Base-by-base conservation (phyloP, 2,329 filamentous ascomycete genomes). In the Fusarium mangiferae region DNA sequence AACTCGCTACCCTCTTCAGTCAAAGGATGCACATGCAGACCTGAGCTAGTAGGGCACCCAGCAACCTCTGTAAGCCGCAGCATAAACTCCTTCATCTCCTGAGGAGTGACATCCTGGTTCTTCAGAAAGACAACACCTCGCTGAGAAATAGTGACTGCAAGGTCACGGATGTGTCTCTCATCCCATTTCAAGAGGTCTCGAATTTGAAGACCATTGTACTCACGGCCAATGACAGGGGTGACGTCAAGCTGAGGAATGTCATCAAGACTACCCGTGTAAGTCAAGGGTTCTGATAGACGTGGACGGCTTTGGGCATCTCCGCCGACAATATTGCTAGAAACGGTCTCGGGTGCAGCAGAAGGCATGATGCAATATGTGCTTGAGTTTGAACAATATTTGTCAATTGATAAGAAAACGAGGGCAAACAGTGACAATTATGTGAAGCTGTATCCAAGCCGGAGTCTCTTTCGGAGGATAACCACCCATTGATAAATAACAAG, bases 11-110 rank as follows among this genome's bases (percentile, higher is more conserved):
- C 84, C 70, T 87, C 85, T 68, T 89, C 86, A 1, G 85, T 86
- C 33, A 90, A 75, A 11, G 88, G 88, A 71, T 90, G 88, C 13
- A 89, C 84, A 65, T 90, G 88, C 30, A 90, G 82, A 6, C 82
- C 81, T 3, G 87, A 89, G 6, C 84, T 84, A 41, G 81, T 75
- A 24, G 87, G 87, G 51, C 80, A 82, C 11, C 81, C 81, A 18
- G 77, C 75, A 7, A 78, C 73, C 17, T 78, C 76, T 44, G 80
- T 82, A 42, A 83, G 80, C 20, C 78, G 76, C 30, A 81, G 77
- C 75, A 82, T 82, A 42, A 83, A 81, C 12, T 82, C 78, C 72
- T 83, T 83, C 78, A 83, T 83, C 67, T 83, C 81, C 3, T 59
- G 63, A 6, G 82, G 81, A 17, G 81, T 82, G 26, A 83, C 77